Evolutionary conservation across 2,329 filamentous ascomycete genomes (phyloP), one percentile per base, ranked within the genome.

Genomic region (Aspergillus bombycis): DNA sequence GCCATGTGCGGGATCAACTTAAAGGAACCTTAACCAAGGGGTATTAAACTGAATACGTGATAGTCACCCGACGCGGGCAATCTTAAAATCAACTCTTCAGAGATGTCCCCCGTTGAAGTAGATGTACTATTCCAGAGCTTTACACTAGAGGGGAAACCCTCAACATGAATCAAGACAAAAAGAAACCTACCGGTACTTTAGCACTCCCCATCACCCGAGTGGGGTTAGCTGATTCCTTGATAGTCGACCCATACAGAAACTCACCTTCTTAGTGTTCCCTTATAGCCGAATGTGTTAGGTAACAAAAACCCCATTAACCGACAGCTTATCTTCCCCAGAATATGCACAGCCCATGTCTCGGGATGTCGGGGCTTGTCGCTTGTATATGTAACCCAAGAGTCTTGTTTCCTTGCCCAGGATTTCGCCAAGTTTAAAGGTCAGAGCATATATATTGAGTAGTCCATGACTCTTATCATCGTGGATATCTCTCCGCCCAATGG

Each of bases 401-500:
- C 19, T 50, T 16, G 30, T 26, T 30, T 19, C 26, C 46, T 50
- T 11, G 46, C n/a, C 46, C 16, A 50, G 19, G 19, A 32, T 32
- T n/a, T 12, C 16, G 28, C 28, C 28, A 52, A 32, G 12, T 36
- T 19, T 11, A 5, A 46, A 19, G 14, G 19, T 2, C 8, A 32
- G 28, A n/a, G 28, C 16, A 32, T 11, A 16, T 50, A 50, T 30
- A 30, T 19, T 16, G 23, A 19, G 23, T 6, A 12, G 48, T 4
- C 19, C 6, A n/a, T 32, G 19, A 32, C 14, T 28, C 19, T 34
- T 52, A 52, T 32, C 48, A 52, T 21, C 19, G 12, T n/a, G n/a
- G 16, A 52, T 59, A n/a, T n/a, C n/a, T 38, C 45, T 41, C 57
- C 57, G 57, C 57, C 57, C 45, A 59, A 59, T 59, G 14, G 57